These are phyloP conservation scores for Rhizoctonia solani DNA, from an alignment of 1,284 basidiomycete genomes.

Conservation along the genomic window DNA sequence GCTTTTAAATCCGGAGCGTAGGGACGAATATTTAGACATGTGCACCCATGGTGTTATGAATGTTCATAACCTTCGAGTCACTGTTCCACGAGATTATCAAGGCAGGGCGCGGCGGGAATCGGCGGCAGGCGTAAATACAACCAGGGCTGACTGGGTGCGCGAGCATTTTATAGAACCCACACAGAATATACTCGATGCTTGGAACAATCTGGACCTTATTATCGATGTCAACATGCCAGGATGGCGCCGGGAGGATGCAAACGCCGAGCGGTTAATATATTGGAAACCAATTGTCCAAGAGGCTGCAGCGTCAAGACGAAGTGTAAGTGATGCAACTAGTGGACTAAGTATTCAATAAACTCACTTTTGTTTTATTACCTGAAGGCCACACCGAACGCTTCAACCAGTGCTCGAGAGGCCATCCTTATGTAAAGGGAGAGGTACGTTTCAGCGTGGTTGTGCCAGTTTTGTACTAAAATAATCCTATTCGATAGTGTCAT, in stretches of 20 bases:
- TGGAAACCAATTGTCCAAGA: too few species aligned
- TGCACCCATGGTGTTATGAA: neutral
- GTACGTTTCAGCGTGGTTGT: conserved; percentile 44
- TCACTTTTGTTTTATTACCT: neutral
- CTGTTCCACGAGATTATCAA: conserved; percentile 8
- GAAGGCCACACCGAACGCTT: conserved; percentile 56
- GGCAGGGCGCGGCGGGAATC: conserved; percentile 22
- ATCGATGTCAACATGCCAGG: too few species aligned
- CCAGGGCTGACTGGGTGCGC: neutral
- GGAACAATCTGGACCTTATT: too few species aligned
- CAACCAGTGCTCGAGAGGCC: conserved; percentile 56
- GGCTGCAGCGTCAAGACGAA: too few species aligned
- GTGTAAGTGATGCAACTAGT: too few species aligned
- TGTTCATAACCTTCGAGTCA: conserved; percentile 8
- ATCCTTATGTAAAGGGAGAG: conserved; percentile 55
- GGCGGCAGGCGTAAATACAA: too few species aligned
- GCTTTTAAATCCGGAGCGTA: neutral
- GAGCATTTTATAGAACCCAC: neutral
- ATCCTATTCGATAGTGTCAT: conserved; percentile 52
- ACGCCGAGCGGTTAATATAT: too few species aligned
- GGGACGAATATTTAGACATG: conserved; percentile 38
- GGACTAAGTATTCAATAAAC: too few species aligned
- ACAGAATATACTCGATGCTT: too few species aligned
- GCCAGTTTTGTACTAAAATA: conserved; percentile 7
- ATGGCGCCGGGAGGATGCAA: too few species aligned